A percentile compares a stretch with the other conserved stretches of the same genome.
Evolutionary conservation across 306 rosid genomes (phyloP).

Genomic region (Echinosophora koreensis): DNA sequence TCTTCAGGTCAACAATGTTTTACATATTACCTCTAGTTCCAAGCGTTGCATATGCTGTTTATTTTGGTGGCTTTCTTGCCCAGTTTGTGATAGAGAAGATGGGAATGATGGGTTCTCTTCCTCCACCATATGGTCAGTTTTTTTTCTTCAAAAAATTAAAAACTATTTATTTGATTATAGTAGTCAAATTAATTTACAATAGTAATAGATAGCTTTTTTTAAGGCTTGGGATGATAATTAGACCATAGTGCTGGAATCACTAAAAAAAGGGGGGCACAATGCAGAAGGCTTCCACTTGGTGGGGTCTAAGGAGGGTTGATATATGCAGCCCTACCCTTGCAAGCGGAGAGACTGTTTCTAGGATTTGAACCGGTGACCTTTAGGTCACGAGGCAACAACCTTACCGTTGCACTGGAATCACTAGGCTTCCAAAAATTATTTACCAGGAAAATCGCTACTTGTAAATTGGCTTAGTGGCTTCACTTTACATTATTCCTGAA

Average conservation of each 20-base stretch:
- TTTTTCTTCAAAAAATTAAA: not conserved
- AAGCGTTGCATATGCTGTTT: constrained; percentile 76
- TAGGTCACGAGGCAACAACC: too few species aligned
- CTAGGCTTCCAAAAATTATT: constrained; percentile 8
- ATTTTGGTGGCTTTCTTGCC: constrained; percentile 88
- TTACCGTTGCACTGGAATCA: constrained; percentile 10
- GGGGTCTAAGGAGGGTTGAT: too few species aligned
- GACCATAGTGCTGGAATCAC: constrained; percentile 21
- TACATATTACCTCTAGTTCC: constrained; percentile 87
- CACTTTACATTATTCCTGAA: not conserved
- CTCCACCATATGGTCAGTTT: constrained; percentile 89
- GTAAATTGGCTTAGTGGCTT: not conserved
- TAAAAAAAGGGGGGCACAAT: not conserved
- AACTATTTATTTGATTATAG: constrained; percentile 16
- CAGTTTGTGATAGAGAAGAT: constrained; percentile 92
- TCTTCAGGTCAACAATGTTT: constrained; percentile 74
- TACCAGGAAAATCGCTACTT: constrained; percentile 22
- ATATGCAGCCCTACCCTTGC: too few species aligned
- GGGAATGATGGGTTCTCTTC: constrained; percentile 99
- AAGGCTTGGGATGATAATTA: constrained; percentile 7
- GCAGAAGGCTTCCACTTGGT: too few species aligned
- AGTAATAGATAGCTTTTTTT: not conserved
- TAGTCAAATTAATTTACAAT: constrained; percentile 21
- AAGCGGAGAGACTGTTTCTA: too few species aligned
- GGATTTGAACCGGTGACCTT: too few species aligned